Conservation (phyloP, 768 basidiomycete genomes). For the Mycena haematopus region DNA sequence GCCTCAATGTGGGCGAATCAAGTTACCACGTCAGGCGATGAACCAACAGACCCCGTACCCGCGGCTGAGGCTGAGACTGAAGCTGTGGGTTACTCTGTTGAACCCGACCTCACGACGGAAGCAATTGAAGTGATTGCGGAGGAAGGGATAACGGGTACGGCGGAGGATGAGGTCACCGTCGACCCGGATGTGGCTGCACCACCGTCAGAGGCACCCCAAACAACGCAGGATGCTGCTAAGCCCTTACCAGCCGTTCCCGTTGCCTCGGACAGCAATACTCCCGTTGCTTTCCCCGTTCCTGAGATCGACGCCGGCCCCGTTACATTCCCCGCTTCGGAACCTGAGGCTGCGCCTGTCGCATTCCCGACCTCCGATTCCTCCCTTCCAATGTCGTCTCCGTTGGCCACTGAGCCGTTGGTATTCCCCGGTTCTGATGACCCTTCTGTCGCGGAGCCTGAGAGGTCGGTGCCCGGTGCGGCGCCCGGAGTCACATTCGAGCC, state of each 20-base stretch:
- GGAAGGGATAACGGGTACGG: neutral
- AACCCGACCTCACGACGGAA: slow-evolving; percentile 32
- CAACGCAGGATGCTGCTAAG: neutral
- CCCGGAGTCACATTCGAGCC: slow-evolving; percentile 74
- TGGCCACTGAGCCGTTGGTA: slow-evolving; percentile 35
- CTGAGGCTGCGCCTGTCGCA: slow-evolving; percentile 16
- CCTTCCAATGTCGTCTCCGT: slow-evolving; percentile 19
- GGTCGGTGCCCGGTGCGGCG: slow-evolving; percentile 32
- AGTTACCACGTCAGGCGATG: slow-evolving; percentile 65
- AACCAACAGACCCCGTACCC: slow-evolving; percentile 36
- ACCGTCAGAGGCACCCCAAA: slow-evolving; percentile 4
- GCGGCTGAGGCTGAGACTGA: slow-evolving; percentile 41
- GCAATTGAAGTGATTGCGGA: slow-evolving; percentile 8
- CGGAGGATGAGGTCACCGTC: slow-evolving; percentile 11
- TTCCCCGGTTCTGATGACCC: slow-evolving; percentile 40
- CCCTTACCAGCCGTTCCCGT: neutral
- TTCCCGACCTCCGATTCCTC: slow-evolving; percentile 27
- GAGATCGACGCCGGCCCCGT: slow-evolving; percentile 1
- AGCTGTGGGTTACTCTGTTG: slow-evolving; percentile 53
- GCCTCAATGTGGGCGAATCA: slow-evolving; percentile 92
- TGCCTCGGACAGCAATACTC: slow-evolving; percentile 4
- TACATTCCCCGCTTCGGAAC: neutral
- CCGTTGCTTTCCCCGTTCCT: slow-evolving; percentile 32
- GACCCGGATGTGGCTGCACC: neutral
- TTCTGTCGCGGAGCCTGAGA: slow-evolving; percentile 35